phyloP scores from a whole-genome alignment of 306 rosid genomes.

The Cyclanthera cordifolia region DNA sequence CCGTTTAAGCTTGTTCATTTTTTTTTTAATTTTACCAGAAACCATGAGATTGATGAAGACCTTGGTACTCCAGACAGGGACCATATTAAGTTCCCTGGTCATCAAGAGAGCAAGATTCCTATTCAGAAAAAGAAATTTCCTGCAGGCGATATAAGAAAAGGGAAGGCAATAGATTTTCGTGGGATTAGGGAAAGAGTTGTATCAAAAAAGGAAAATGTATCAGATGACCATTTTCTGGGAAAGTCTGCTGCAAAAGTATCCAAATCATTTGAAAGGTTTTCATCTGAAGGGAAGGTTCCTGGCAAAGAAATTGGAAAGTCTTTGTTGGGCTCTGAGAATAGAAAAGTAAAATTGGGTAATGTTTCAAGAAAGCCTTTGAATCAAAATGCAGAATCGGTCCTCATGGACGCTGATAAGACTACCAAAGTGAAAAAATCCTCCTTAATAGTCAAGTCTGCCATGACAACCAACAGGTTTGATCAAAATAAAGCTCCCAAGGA shows the following conservation, averaged over 20 bases:
- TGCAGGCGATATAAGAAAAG: conserved; percentile 21
- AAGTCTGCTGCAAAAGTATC: conserved; percentile 19
- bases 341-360: conserved; percentile 30
- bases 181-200: conserved; percentile 29
- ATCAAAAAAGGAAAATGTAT: conserved; percentile 21
- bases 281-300: conserved; percentile 20
- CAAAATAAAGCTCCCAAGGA: conserved; percentile 25
- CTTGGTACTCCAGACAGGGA: conserved; percentile 66
- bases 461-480: conserved; percentile 22
- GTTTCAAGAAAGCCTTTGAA: conserved; percentile 21
- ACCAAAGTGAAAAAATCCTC: conserved; percentile 26
- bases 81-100: conserved; percentile 56
- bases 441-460: conserved; percentile 27
- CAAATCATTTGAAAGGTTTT: conserved; percentile 25
- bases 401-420: conserved; percentile 26
- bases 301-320: conserved; percentile 23
- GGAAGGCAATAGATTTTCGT: conserved; percentile 12
- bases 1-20: conserved; percentile 13
- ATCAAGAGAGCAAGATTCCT: conserved; percentile 21
- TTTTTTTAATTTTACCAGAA: conserved; percentile 31
- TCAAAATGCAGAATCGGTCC: conserved; percentile 24
- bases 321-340: conserved; percentile 28
- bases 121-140: conserved; percentile 19
- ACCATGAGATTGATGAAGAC: conserved; percentile 59
- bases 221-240: conserved; percentile 23